These are phyloP conservation scores for Sclerospora graminicola DNA, from an alignment of 352 stramenopile species.

Conservation along the genomic window DNA sequence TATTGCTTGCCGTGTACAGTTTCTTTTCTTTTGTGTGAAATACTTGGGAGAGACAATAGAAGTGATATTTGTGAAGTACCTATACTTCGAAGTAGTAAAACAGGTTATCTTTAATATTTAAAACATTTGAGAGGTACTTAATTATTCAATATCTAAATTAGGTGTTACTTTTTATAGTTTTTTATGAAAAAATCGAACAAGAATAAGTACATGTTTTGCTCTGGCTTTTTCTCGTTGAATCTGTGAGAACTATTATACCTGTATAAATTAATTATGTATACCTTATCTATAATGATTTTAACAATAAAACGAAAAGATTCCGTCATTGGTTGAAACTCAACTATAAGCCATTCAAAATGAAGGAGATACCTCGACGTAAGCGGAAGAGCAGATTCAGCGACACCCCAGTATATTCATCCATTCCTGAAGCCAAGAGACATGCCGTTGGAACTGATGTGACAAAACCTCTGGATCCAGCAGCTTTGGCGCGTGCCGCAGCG, in stretches of 20 bases:
- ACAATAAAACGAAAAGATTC: background rate
- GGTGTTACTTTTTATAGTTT: no score
- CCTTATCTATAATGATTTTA: no score
- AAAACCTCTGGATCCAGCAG: slow-evolving; percentile 31
- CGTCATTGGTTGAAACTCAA: slow-evolving; percentile 1
- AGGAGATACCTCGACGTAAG: slow-evolving; percentile 43
- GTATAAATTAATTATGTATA: no score
- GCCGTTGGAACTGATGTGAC: background rate
- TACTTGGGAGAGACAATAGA: slow-evolving; percentile 4
- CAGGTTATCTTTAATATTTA: background rate
- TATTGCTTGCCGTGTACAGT: slow-evolving; percentile 15
- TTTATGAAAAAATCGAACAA: no score
- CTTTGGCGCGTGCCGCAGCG: slow-evolving; percentile 55
- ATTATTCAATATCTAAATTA: no score
- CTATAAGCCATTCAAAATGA: slow-evolving; percentile 2
- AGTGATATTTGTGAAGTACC: background rate
- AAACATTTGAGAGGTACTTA: background rate
- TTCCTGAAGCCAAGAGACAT: slow-evolving; percentile 10
- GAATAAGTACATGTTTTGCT: no score
- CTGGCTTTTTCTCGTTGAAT: slow-evolving; percentile 11
- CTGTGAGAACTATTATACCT: background rate
- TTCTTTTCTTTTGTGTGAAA: slow-evolving; percentile 23
- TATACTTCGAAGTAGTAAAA: background rate
- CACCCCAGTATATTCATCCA: slow-evolving; percentile 13
- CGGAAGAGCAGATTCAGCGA: slow-evolving; percentile 83